Percentiles rank a stretch among this genome's conserved stretches.
Evolutionary conservation across 2,329 filamentous ascomycete genomes (phyloP).

Genomic region (Teratosphaeria gauchensis): DNA sequence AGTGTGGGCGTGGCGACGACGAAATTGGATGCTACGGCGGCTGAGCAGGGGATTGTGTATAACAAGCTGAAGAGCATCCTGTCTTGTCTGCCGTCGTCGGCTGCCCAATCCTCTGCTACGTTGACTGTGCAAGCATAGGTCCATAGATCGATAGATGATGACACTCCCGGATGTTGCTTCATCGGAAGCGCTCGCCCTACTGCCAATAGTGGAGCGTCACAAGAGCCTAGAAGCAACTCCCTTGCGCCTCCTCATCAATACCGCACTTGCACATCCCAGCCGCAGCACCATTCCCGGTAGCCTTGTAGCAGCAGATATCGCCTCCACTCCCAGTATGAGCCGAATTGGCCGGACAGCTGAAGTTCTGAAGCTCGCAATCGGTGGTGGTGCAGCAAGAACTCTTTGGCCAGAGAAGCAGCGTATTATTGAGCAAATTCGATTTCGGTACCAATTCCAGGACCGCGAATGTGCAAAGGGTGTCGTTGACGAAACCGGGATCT

Average conservation of each 20-base stretch:
- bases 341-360: constrained; percentile 6
- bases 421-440: constrained; percentile 7
- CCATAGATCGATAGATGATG: not conserved
- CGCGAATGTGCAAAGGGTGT: constrained; percentile 21
- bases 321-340: constrained; percentile 5
- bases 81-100: constrained; percentile 32
- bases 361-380: constrained; percentile 7
- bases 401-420: constrained; percentile 9
- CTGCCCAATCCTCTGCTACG: not conserved
- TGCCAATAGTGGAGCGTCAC: no score
- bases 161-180: no score
- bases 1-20: constrained; percentile 52
- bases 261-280: constrained; percentile 7
- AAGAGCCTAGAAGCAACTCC: constrained; percentile 6
- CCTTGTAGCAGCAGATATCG: constrained; percentile 10
- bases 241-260: constrained; percentile 7
- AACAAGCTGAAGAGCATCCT: constrained; percentile 42
- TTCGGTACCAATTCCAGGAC: constrained; percentile 5
- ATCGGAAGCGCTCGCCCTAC: no score
- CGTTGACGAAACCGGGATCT: constrained; percentile 6
- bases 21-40: constrained; percentile 50
- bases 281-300: constrained; percentile 5
- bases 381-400: constrained; percentile 9
- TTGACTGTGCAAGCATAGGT: not conserved
- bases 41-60: constrained; percentile 42